A percentile compares a stretch with the other conserved stretches of the same genome.
Evolutionary conservation across 2,329 filamentous ascomycete genomes (phyloP).

Genomic region (Zymoseptoria pseudotritici): DNA sequence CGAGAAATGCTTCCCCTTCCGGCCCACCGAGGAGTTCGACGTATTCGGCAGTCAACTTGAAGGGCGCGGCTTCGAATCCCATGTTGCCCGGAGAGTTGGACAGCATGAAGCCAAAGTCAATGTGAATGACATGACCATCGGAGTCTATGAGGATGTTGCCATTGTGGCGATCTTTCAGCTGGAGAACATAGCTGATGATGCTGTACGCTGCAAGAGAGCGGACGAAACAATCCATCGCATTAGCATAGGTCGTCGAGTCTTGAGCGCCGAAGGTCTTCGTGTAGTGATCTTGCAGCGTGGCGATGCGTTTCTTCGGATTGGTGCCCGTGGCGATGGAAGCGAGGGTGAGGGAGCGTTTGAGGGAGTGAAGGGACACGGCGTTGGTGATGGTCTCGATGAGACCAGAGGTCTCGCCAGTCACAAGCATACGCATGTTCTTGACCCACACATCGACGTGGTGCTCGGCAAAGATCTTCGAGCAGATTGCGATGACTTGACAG

Average conservation of each 20-base stretch:
- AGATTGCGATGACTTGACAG: slow-evolving; percentile 75
- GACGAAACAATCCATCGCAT: slow-evolving; percentile 71
- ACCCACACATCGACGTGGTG: slow-evolving; percentile 75
- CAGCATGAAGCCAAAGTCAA: slow-evolving; percentile 86
- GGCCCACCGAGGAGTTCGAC: slow-evolving; percentile 74
- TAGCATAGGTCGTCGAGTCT: slow-evolving; percentile 61
- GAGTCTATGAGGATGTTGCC: slow-evolving; percentile 81
- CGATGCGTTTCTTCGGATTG: slow-evolving; percentile 69
- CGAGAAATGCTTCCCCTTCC: slow-evolving; percentile 60
- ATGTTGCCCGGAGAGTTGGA: slow-evolving; percentile 79
- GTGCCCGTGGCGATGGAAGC: slow-evolving; percentile 64
- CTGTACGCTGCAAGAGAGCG: slow-evolving; percentile 78
- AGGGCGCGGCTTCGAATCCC: slow-evolving; percentile 78
- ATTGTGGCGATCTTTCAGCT: slow-evolving; percentile 80
- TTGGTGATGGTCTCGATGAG: slow-evolving; percentile 85
- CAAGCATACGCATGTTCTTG: slow-evolving; percentile 78
- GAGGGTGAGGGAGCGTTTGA: slow-evolving; percentile 74
- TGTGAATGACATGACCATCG: slow-evolving; percentile 79
- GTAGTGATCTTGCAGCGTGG: slow-evolving; percentile 75
- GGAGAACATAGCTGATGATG: slow-evolving; percentile 74
- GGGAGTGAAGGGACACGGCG: slow-evolving; percentile 76
- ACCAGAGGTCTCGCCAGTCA: slow-evolving; percentile 76
- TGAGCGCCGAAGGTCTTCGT: slow-evolving; percentile 66
- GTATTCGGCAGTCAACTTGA: slow-evolving; percentile 81
- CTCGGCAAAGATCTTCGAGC: slow-evolving; percentile 73